Percentiles rank a stretch among this genome's conserved stretches.
These are phyloP conservation scores for Auricularia cornea DNA, from an alignment of 768 basidiomycete genomes.

Conservation along the genomic window DNA sequence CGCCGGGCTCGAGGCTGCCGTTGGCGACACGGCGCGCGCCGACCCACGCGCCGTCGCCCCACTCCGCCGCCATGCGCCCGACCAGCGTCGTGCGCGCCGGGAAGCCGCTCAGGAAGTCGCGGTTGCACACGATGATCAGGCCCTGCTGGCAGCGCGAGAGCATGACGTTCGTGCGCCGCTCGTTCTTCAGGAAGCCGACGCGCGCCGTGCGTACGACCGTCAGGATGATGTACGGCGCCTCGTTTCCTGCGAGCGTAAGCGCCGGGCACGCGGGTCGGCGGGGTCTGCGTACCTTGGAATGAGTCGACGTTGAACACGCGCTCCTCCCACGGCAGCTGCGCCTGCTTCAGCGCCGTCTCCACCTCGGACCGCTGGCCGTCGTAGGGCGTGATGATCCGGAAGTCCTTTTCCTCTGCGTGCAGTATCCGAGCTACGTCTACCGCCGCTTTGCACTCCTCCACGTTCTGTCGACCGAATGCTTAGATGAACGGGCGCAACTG, in stretches of 20 bases:
- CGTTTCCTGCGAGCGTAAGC: constrained; percentile 58
- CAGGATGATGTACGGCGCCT: constrained; percentile 68
- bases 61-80: constrained; percentile 25
- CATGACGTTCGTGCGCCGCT: constrained; percentile 79
- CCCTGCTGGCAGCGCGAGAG: constrained; percentile 69
- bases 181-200: constrained; percentile 59
- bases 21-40: not conserved
- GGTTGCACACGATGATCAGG: constrained; percentile 67
- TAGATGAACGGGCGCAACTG: not conserved
- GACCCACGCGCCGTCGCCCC: constrained; percentile 11
- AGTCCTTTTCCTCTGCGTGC: constrained; percentile 34
- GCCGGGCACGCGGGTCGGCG: no score
- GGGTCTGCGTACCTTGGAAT: constrained; percentile 68
- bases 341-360: constrained; percentile 44
- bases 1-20: not conserved
- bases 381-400: constrained; percentile 74
- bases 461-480: constrained; percentile 40
- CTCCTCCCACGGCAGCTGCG: constrained; percentile 40
- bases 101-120: constrained; percentile 45
- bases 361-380: constrained; percentile 58
- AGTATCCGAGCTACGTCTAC: constrained; percentile 50
- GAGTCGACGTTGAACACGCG: constrained; percentile 72
- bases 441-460: constrained; percentile 45
- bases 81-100: constrained; percentile 42
- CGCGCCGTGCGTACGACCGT: constrained; percentile 57